Evolutionary conservation across 2,329 filamentous ascomycete species (phyloP), one percentile per base, ranked within the genome.

Genomic region (Fusarium nygamai): DNA sequence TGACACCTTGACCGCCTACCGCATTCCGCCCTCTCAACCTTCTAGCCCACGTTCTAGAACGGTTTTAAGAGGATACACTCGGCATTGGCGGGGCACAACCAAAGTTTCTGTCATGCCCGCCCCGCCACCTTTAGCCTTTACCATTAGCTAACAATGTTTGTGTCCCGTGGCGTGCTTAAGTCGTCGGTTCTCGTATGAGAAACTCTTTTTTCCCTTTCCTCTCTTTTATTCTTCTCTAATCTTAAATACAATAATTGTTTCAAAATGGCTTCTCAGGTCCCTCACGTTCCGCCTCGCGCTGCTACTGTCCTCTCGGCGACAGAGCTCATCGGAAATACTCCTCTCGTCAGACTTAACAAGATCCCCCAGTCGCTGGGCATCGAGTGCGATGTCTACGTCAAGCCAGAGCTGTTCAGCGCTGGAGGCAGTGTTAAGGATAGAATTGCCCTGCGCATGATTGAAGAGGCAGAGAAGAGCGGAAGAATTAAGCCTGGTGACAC

Each of bases 401-500:
- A 98, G 84, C 89, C 95, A 67, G 95, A 98, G 84, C 91, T 95
- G 68, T 97, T 98, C 89, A 98, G 97, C 85, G 94, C 95, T 19
- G 95, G 95, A 66, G 95, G 95, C 74, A 96, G 93, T 81, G 93
- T 98, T 80, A 98, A 98, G 85, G 95, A 98, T 85, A 90, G 95
- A 70, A 99, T 99, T 82, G 96, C 96, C 29, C 86, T 98, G 82
- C 93, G 96, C 80, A 99, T 99, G 96, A 93, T 99, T 71, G 95
- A 98, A 85, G 93, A 96, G 83, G 96, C 96, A 20, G 96, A 99
- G 88, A 91, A 90, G 81, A 92, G 90, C 60, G 96, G 96, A 51
- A 92, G 96, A 75, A 98, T 99, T 85, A 98, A 96, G 88, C 96
- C 96, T 34, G 96, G 96, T 64, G 95, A 98, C 84, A 98, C 95